Base-by-base conservation (phyloP, 78 protist genomes). In the Dictyostelium brefeldianum region DNA sequence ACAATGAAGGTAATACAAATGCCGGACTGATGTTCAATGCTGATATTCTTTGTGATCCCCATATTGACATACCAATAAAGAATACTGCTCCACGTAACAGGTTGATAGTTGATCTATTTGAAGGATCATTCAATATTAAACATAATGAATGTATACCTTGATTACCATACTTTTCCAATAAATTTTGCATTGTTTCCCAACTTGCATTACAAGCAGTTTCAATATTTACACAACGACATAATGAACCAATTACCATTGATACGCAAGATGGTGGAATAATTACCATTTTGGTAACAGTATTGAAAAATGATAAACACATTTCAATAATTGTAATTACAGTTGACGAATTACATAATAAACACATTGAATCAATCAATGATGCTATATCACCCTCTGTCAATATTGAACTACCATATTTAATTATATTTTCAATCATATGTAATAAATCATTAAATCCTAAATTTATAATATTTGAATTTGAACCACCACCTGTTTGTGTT, bases 11-110 rank as follows among this genome's bases (percentile, higher is more conserved):
- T 17, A 93, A n/a, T 7, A 93, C 75, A 18, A 53, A 70, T 14
- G 83, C 64, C 0, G 91, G 83, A 73, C 78, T 51, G 11, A 78
- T 78, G 3, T 78, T 78, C 15, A 93, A 48, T 1, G 92, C 46
- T 15, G 69, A 78, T 12, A 93, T 50, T 20, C 89, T 59, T 62
- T 93, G 92, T 27, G 96, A 80, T 5, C 96, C 96, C 96, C 96
- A 93, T 6, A 83, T 90, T 2, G 91, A 93, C 96, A 93, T 93
- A 11, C 91, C 89, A 20, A 93, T 69, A 62, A 93, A 93, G 59
- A 93, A 93, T 3, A 93, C 90, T 10, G 96, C 91, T 27, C 96
- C 96, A 51, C 96, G 67, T 4, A 78, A 46, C 8, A 83, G 53
- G n/a, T 83, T 75, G 7, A 93, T 83, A 0, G 80, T 69, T 4